Evolutionary conservation across 2,329 filamentous ascomycete species (phyloP), one percentile per base, ranked within the genome.

Genomic region (Fusarium tanahbumbuense): DNA sequence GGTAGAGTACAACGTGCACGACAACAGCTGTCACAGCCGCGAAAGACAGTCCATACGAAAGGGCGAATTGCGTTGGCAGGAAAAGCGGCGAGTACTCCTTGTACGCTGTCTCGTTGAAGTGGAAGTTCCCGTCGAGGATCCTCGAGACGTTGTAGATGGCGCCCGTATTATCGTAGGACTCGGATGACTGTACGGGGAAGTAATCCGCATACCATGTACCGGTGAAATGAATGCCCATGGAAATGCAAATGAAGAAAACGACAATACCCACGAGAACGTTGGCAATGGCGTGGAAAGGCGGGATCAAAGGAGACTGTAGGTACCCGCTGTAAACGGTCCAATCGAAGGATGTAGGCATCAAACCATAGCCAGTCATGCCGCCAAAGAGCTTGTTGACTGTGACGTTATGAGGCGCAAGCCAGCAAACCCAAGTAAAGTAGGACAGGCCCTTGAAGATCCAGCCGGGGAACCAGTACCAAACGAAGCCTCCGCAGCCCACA

Each of bases 81-180:
- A 87, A 92, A 6, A 91, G 83, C 3, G 90, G 90, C 22, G 89
- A 92, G 76, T 92, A 92, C 23, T 82, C 81, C 66, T 85, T 81
- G 77, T 92, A 92, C 16, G 86, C 86, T 5, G 82, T 83, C 71
- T 85, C 83, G 76, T 91, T 86, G 62, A 92, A 87, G n/a, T 85
- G 82, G 57, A 83, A 80, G 68, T 89, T 81, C 7, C 78, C 70
- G 57, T 85, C 85, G 20, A 92, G 82, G 50, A 92, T 89, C n/a
- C 82, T 83, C 5, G 82, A 82, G 6, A 89, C 87, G 64, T 91
- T 85, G 79, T 92, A 92, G 12, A 80, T 68, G 3, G 79, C 75
- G 25, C 88, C 89, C 1, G 83, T 89, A 74, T 91, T 92, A 79
- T 92, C 90, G 74, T 87, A 91, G 3, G 86, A 88, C 64, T 86